A percentile compares a stretch with the other conserved stretches of the same genome.
Conservation (phyloP, 1,284 basidiomycete genomes). For the Violaceomyces palustris region DNA sequence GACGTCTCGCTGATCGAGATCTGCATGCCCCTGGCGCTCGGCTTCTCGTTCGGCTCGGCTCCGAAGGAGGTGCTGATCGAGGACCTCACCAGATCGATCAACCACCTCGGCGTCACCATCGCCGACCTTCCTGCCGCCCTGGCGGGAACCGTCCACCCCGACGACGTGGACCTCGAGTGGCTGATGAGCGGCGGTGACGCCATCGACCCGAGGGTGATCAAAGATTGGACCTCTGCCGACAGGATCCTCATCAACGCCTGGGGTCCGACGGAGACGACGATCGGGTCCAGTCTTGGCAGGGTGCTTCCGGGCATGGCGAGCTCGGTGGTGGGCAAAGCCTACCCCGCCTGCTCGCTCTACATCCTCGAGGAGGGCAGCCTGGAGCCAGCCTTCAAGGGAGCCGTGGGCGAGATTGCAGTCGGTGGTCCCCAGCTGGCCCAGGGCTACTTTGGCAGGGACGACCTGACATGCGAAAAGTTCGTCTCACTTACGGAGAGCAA, state of each 20-base stretch:
- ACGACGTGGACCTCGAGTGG: conserved; percentile 43
- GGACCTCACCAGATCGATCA: conserved; percentile 39
- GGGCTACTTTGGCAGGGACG: conserved; percentile 41
- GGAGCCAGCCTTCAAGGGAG: conserved; percentile 22
- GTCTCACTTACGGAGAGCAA: conserved; percentile 29
- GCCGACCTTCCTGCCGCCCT: conserved; percentile 49
- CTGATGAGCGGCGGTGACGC: conserved; percentile 52
- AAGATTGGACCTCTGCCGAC: conserved; percentile 38
- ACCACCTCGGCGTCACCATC: conserved; percentile 40
- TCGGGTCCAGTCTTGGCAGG: conserved; percentile 50
- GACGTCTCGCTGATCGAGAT: conserved; percentile 51
- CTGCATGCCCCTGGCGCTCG: conserved; percentile 46
- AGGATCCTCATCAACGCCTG: conserved; percentile 48
- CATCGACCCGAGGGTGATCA: conserved; percentile 44
- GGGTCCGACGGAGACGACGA: conserved; percentile 50
- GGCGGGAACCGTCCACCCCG: conserved; percentile 40
- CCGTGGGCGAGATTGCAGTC: conserved; percentile 45
- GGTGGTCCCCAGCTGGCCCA: conserved; percentile 49
- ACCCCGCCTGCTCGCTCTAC: conserved; percentile 35
- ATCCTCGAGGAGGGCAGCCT: conserved; percentile 26
- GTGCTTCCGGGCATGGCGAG: conserved; percentile 27
- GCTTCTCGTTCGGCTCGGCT: conserved; percentile 43
- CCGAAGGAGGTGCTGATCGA: conserved; percentile 44
- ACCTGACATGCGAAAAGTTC: conserved; percentile 42
- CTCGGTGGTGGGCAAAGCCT: conserved; percentile 39